Evolutionary conservation across 805 yeast species (phyloP).

Genomic region (Candida dajiaensis): DNA sequence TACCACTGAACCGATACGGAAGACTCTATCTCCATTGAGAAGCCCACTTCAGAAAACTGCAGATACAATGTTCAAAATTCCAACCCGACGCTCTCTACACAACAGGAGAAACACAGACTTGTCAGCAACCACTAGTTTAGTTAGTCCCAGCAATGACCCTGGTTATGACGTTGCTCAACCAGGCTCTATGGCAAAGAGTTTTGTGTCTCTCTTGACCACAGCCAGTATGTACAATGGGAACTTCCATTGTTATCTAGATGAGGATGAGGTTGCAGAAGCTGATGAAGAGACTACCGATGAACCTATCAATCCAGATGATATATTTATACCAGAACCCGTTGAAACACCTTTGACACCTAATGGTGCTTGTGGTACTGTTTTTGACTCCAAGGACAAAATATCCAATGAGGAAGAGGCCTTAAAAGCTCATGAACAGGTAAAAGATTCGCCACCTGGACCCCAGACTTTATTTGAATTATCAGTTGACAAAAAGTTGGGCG

Average conservation of each 20-base stretch:
- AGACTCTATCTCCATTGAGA: not conserved
- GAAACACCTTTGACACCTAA: not conserved
- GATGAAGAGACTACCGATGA: not conserved
- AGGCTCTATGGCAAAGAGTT: conserved; percentile 43
- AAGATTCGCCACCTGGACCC: conserved; percentile 1
- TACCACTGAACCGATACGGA: not conserved
- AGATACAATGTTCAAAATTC: not conserved
- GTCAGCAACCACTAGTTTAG: not conserved
- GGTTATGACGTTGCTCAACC: conserved; percentile 30
- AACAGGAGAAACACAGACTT: not conserved
- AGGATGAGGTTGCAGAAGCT: conserved; percentile 5
- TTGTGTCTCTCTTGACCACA: conserved; percentile 50
- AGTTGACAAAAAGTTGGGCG: conserved; percentile 12
- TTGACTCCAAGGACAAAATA: not conserved
- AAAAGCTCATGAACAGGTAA: not conserved
- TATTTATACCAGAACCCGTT: not conserved
- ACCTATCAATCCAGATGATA: not conserved
- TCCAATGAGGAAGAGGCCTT: not conserved
- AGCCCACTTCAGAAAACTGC: not conserved
- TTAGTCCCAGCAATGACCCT: conserved; percentile 1
- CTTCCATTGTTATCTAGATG: conserved; percentile 28
- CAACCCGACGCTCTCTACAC: not conserved
- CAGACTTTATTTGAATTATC: conserved; percentile 28
- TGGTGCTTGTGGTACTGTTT: not conserved
- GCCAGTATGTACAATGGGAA: conserved; percentile 41